These are phyloP conservation scores for Ilyonectria mors-panacis DNA, from an alignment of 2,329 filamentous ascomycete species.

Conservation along the genomic window DNA sequence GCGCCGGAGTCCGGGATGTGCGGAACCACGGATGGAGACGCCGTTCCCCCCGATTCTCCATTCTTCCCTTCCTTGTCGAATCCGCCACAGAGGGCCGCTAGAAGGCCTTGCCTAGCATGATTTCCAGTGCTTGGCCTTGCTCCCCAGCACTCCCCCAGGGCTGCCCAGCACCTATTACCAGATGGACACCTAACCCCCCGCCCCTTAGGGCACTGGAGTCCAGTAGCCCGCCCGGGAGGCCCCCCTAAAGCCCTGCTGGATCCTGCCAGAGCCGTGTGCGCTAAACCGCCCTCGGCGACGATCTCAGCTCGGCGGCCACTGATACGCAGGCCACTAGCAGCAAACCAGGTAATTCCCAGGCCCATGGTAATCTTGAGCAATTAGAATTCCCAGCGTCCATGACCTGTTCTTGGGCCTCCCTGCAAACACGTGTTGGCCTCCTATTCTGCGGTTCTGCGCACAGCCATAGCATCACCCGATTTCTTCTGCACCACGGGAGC, in stretches of 20 bases:
- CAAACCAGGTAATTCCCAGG: conserved; percentile 39
- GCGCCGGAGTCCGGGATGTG: conserved; percentile 43
- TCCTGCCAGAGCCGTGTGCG: conserved; percentile 10
- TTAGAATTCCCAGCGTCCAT: conserved; percentile 30
- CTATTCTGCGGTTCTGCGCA: conserved; percentile 37
- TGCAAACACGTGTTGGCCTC: conserved; percentile 45
- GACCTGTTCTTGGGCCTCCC: conserved; percentile 36
- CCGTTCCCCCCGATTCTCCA: conserved; percentile 20
- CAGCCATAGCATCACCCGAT: conserved; percentile 40
- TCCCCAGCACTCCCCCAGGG: conserved; percentile 5
- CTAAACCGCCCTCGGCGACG: conserved; percentile 40
- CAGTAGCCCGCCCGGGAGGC: neutral
- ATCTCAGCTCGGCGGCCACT: conserved; percentile 33
- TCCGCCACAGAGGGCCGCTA: conserved; percentile 33
- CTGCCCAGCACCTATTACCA: neutral
- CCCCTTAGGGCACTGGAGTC: neutral
- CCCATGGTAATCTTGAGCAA: conserved; percentile 45
- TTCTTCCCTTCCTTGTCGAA: conserved; percentile 26
- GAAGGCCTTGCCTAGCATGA: conserved; percentile 19
- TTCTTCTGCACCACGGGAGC: conserved; percentile 27
- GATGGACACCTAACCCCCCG: too few relatives aligned
- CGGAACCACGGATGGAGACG: conserved; percentile 35
- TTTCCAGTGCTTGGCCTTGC: conserved; percentile 19
- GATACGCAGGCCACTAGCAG: conserved; percentile 37
- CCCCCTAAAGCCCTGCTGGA: neutral